Percentiles rank a stretch among this genome's conserved stretches.
phyloP scores from a whole-genome alignment of 345 rosid genomes.

The Dipteronia dyeriana region DNA sequence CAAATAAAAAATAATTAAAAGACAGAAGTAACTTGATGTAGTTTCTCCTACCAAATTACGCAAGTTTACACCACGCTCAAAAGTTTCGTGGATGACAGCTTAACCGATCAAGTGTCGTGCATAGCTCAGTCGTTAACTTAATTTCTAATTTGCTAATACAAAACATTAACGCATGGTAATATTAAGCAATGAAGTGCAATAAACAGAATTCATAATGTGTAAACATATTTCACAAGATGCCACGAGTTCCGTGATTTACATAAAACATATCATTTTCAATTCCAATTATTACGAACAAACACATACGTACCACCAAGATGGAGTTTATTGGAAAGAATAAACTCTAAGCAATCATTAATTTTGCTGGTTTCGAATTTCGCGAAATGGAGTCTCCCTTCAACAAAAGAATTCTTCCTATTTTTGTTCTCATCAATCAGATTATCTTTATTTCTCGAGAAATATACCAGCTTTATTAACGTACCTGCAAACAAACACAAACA shows the following conservation, averaged over 20 bases:
- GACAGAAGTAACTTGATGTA: background rate
- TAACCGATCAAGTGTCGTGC: background rate
- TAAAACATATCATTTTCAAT: background rate
- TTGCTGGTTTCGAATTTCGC: slow-evolving; percentile 87
- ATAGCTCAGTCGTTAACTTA: background rate
- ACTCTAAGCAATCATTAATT: slow-evolving; percentile 78
- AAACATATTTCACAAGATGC: background rate
- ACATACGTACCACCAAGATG: slow-evolving; percentile 48
- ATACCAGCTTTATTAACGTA: slow-evolving; percentile 80
- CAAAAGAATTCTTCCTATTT: slow-evolving; percentile 24
- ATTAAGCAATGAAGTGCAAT: background rate
- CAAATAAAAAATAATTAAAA: background rate
- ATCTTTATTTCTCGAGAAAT: slow-evolving; percentile 49
- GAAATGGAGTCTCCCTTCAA: slow-evolving; percentile 73
- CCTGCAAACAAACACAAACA: slow-evolving; percentile 49
- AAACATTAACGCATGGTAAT: background rate
- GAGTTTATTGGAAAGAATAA: slow-evolving; percentile 61
- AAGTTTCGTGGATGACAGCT: background rate
- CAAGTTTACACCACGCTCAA: background rate
- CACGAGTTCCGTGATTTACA: background rate
- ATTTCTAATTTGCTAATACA: background rate
- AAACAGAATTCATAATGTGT: background rate
- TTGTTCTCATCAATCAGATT: slow-evolving; percentile 26
- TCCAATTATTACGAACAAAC: background rate
- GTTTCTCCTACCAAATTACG: background rate